Evolutionary conservation across 345 rosid genomes (phyloP), one percentile per base, ranked within the genome.

Genomic region (Eucalyptus pauciflora): DNA sequence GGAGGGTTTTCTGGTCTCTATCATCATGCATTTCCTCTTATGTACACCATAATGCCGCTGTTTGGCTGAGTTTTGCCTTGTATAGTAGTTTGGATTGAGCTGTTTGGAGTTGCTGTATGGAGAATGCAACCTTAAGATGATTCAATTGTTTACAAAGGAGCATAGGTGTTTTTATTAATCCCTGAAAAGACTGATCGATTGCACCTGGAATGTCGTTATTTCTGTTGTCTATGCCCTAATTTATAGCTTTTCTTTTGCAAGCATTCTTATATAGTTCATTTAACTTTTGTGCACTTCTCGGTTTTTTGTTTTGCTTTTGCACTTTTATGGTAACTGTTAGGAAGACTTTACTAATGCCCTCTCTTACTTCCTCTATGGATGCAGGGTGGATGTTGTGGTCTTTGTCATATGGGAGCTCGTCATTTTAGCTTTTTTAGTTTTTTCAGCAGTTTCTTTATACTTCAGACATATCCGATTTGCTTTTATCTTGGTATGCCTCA

Each of bases 331-430:
- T 20, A 41, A 76, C 83, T 76, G 29, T 76, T 76, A 41, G 48
- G 83, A 76, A 41, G 48, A 76, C 83, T 41, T 76, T 33, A 33
- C 87, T 86, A 86, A 86, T 45, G n/a, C 87, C 64, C 58, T 10
- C 16, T 54, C 83, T 86, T 13, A 51, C 56, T 51, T 54, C 48
- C 69, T 90, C 92, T 88, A 60, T 31, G 89, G 86, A 71, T 95
- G 94, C 98, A 97, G 99, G 98, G 94, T 97, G 87, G 99, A 98
- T 93, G 99, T 95, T 25, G 96, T 94, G 91, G 89, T 95, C 71
- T 98, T 97, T 71, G 99, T 98, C 33, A 93, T 97, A 92, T 96
- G 98, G 99, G 99, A 97, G 91, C 97, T 97, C 52, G 76, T 96
- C 83, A 95, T 95, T 90, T 92, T 98, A 90, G 97, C 99, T 10